A percentile compares a stretch with the other conserved stretches of the same genome.
phyloP scores from a whole-genome alignment of 257 asterid species.

The Catharanthus roseus region DNA sequence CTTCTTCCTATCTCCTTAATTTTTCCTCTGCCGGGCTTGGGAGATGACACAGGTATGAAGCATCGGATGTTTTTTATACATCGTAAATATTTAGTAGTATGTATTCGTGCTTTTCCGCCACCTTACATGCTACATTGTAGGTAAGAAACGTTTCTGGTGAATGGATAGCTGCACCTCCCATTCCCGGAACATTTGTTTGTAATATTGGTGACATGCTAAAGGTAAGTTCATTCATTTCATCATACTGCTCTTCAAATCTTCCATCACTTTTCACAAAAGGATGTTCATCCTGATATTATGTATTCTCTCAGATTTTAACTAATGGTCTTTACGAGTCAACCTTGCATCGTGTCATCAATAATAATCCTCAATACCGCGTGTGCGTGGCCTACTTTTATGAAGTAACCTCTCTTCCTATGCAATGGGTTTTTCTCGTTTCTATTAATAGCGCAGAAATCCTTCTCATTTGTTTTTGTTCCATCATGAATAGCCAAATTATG shows the following conservation, averaged over 20 bases:
- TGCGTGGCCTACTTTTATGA: slow-evolving; percentile 85
- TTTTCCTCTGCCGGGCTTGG: not conserved
- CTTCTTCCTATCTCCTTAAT: not conserved
- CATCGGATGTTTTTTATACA: not conserved
- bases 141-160: slow-evolving; percentile 67
- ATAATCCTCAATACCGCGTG: slow-evolving; percentile 57
- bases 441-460: not conserved
- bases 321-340: slow-evolving; percentile 86
- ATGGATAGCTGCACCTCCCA: slow-evolving; percentile 71
- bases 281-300: slow-evolving; percentile 1
- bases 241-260: not conserved
- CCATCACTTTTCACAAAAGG: not conserved
- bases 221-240: slow-evolving; percentile 31
- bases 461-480: not conserved
- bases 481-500: slow-evolving; percentile 60
- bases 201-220: slow-evolving; percentile 89
- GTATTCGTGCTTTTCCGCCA: not conserved
- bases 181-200: slow-evolving; percentile 88
- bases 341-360: slow-evolving; percentile 71
- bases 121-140: slow-evolving; percentile 22
- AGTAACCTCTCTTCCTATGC: slow-evolving; percentile 35
- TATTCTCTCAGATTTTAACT: slow-evolving; percentile 51
- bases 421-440: not conserved
- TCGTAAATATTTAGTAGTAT: not conserved
- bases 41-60: not conserved